Evolutionary conservation across 2,329 filamentous ascomycete species (phyloP), one percentile per base, ranked within the genome.

Genomic region (Arthroderma sp.): DNA sequence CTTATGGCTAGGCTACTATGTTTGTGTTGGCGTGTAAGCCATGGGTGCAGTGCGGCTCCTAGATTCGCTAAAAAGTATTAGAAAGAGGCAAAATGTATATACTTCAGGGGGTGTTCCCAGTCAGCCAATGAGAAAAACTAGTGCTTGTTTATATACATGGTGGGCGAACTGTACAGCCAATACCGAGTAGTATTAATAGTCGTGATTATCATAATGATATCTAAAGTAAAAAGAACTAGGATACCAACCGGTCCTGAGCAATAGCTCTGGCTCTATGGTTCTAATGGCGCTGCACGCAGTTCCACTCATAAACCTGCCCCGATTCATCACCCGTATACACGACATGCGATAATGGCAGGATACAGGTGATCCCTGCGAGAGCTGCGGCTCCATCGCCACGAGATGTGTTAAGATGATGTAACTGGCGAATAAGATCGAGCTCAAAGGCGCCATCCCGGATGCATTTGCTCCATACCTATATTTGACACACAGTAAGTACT

Each of bases 251-350:
- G 9, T 13, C 28, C 28, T 31, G 28, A 7, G 7, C 28, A 31
- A 37, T 8, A 37, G 35, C 13, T 11, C 9, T 25, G 2, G 41
- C 41, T 11, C 17, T 8, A 37, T 31, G 35, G 35, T 13, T 31
- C 38, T 64, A 76, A 61, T 74, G 75, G 31, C 77, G 71, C 61
- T 78, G 76, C 44, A 81, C 74, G 62, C 79, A 81, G 63, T 79
- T 76, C 79, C 79, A 81, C 68, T 81, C 78, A 63, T 79, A 80
- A 72, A 98, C 91, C 76, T 85, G 80, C 31, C 93, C 93, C 62
- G 90, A 86, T 62, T 97, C 93, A 74, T 97, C 93, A 2, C 91
- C 93, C 0, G 91, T 95, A 71, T 96, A 97, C 8, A 97, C 84
- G 61, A 85, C 80, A 61, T 86, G 84, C 56, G 88, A 83, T 79